A percentile compares a stretch with the other conserved stretches of the same genome.
Evolutionary conservation across 495 filamentous ascomycete genomes (phyloP).

Genomic region (Pseudomonodictys pantanalensis): DNA sequence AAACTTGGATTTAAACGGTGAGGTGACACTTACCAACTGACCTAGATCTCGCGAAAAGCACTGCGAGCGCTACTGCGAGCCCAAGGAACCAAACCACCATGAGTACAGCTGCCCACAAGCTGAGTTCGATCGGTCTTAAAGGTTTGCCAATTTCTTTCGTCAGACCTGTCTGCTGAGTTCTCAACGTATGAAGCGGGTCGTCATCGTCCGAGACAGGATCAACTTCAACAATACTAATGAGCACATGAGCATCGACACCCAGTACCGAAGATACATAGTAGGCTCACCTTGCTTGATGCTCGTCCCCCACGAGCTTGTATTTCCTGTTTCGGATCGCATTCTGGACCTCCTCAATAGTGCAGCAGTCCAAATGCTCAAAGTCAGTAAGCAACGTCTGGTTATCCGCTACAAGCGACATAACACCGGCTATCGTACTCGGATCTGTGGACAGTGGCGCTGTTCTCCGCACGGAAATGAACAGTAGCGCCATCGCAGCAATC

Average conservation of each 20-base stretch:
- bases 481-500: conserved; percentile 28
- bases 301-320: conserved; percentile 10
- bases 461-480: conserved; percentile 21
- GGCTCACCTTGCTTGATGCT: background rate
- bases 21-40: conserved; percentile 8
- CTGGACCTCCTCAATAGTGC: conserved; percentile 4
- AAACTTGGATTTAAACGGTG: too few species aligned
- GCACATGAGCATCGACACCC: background rate
- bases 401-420: conserved; percentile 38
- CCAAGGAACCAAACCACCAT: background rate
- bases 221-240: conserved; percentile 2
- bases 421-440: conserved; percentile 33
- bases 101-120: background rate
- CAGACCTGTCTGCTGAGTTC: background rate
- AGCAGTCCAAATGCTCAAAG: conserved; percentile 14
- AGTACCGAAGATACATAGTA: too few species aligned
- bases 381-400: conserved; percentile 6
- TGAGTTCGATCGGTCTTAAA: conserved; percentile 11
- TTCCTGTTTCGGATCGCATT: background rate
- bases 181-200: too few species aligned
- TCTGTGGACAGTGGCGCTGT: conserved; percentile 23
- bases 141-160: background rate
- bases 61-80: background rate
- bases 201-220: background rate
- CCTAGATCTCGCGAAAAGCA: conserved; percentile 10